Evolutionary conservation across 2,329 filamentous ascomycete genomes (phyloP).

Genomic region (Aciculosporium take): DNA sequence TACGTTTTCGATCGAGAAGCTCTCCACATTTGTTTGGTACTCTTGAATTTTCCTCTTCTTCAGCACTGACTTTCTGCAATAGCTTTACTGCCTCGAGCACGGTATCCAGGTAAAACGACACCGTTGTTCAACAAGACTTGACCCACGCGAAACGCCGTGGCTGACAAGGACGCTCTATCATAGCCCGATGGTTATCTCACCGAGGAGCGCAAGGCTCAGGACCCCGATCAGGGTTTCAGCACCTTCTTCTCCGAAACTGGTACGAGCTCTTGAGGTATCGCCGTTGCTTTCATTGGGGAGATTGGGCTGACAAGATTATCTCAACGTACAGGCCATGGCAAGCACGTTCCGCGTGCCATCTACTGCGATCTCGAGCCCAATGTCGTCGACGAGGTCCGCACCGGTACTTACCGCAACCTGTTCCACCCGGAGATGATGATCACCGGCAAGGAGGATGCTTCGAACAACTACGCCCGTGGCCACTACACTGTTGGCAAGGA

Average conservation of each 20-base stretch:
- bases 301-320: not conserved
- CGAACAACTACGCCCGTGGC: constrained; percentile 99
- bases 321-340: constrained; percentile 64
- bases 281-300: not conserved
- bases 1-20: constrained; percentile 44
- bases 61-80: constrained; percentile 18
- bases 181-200: constrained; percentile 98
- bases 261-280: constrained; percentile 28
- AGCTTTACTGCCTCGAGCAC: constrained; percentile 99
- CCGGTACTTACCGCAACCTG: constrained; percentile 84
- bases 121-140: constrained; percentile 5
- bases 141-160: not conserved
- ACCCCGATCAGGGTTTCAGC: constrained; percentile 95
- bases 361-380: constrained; percentile 99
- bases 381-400: constrained; percentile 97
- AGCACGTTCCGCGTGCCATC: constrained; percentile 97
- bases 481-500: constrained; percentile 99
- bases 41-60: not conserved
- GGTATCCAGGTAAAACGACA: constrained; percentile 73
- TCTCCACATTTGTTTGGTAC: not conserved
- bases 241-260: constrained; percentile 99
- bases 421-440: constrained; percentile 99
- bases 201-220: constrained; percentile 87
- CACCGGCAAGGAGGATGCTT: constrained; percentile 98
- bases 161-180: constrained; percentile 5